Percentiles rank a stretch among this genome's conserved stretches.
phyloP scores from a whole-genome alignment of 257 asterid genomes.

The Paraleonurus japonicus region DNA sequence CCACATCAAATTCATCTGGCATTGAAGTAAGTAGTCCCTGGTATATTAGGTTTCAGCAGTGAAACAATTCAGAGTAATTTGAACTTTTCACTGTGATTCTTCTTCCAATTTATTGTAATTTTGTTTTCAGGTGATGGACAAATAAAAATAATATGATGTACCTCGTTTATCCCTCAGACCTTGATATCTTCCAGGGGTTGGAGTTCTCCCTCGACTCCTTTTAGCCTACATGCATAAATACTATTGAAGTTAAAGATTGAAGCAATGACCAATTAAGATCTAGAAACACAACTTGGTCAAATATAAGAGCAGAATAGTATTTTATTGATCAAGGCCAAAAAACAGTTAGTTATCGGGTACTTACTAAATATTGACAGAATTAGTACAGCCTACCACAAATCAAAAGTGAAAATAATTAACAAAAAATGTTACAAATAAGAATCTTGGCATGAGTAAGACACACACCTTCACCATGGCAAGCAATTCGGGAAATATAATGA shows the following conservation, averaged over 20 bases:
- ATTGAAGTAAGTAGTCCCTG: neutral
- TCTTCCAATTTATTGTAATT: neutral
- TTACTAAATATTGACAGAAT: neutral
- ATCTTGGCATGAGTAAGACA: conserved; percentile 9
- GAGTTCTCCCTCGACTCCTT: conserved; percentile 55
- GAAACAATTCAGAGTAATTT: neutral
- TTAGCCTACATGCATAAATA: conserved; percentile 44
- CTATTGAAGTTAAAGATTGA: neutral
- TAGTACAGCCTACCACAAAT: neutral
- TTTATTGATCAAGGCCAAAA: neutral
- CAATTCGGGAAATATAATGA: conserved; percentile 23
- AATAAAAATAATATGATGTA: conserved; percentile 8
- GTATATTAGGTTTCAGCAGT: neutral
- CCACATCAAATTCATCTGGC: neutral
- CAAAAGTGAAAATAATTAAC: neutral
- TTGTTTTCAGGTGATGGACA: neutral
- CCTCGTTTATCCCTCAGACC: conserved; percentile 47
- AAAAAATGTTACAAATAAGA: neutral
- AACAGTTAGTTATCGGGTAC: neutral
- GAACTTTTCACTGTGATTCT: neutral
- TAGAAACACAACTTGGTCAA: neutral
- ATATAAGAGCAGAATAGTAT: neutral
- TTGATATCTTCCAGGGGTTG: conserved; percentile 52
- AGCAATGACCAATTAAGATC: neutral
- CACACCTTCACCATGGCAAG: conserved; percentile 23